phyloP scores from a whole-genome alignment of 371 early-diverging fungal genomes.

The Saksenaea vasiformis region DNA sequence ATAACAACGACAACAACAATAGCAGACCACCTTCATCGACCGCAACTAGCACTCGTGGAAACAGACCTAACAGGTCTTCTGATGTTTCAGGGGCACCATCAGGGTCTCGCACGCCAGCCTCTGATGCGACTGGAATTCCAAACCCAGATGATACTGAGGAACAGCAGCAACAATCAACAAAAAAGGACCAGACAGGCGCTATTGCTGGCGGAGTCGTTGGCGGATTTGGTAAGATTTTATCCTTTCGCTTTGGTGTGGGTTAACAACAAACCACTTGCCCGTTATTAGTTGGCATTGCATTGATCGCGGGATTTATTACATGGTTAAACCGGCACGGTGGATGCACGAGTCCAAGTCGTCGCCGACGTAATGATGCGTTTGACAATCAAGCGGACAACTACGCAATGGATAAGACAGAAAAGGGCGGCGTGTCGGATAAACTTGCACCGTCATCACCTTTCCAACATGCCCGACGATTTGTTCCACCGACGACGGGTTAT shows the following conservation, averaged over 20 bases:
- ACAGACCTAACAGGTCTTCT: neutral
- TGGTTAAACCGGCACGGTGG: constrained; percentile 38
- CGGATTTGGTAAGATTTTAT: constrained; percentile 31
- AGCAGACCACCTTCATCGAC: neutral
- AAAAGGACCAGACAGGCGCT: constrained; percentile 15
- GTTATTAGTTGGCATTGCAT: constrained; percentile 26
- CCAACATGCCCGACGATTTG: constrained; percentile 37
- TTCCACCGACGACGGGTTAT: constrained; percentile 31
- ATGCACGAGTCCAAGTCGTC: constrained; percentile 31
- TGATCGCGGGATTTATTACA: constrained; percentile 34
- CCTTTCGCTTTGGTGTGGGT: neutral
- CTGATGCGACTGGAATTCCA: neutral
- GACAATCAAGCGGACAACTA: constrained; percentile 21
- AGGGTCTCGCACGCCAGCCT: neutral
- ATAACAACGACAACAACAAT: neutral
- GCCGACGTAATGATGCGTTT: constrained; percentile 13
- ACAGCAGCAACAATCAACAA: no score
- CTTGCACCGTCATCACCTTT: constrained; percentile 21
- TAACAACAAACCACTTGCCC: constrained; percentile 1
- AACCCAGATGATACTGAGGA: neutral
- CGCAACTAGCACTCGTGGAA: no score
- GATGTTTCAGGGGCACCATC: neutral
- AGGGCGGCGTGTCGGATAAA: neutral
- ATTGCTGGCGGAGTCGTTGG: constrained; percentile 46
- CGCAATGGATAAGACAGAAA: constrained; percentile 13